Evolutionary conservation across 176 grass and related monocot genomes (phyloP), one percentile per base, ranked within the genome.

Genomic region (Canna indica): DNA sequence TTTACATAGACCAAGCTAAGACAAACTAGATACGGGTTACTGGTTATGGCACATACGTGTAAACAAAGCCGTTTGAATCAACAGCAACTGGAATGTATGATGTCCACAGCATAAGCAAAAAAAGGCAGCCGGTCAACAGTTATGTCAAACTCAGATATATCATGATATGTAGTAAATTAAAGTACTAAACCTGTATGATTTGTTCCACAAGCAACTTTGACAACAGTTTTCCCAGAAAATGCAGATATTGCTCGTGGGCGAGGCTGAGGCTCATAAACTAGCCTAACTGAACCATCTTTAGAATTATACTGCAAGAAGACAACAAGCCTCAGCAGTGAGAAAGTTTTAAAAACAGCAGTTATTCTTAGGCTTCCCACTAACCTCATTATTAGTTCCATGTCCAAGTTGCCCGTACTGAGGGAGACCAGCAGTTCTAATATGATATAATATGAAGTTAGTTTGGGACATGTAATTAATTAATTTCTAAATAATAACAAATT

Each of bases 381-480:
- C 94, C 89, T 99, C 94, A 61, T 99, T 99, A 71, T 99, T 84
- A 53, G 89, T 99, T 77, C 94, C 94, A 84, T 99, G 94, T 58
- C 94, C 94, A 45, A 99, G 94, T 73, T 99, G 94, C 58, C 94
- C 94, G 36, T 85, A 99, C 76, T 99, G 94, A 38, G 94, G 94
- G 75, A 90, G 88, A 68, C 94, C 94, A 72, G 86, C 81, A 60
- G 94, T 81, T 68, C 86, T 93, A 77, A 85, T 78, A 81, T 63
- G 29, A 88, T 36, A 78, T 73, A 29, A 76, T 28, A 56, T 80
- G 29, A 84, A 59, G 74, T 33, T 77, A 83, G 80, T 79, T 34
- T 11, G 16, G 3, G 16, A 34, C 34, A 34, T 15, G 8, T 17
- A 18, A 34, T 9, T 33, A 1, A 18, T 17, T n/a, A n/a, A n/a